These are phyloP conservation scores for Tetracentron sinense DNA, from an alignment of 164 flowering plant genomes.

Conservation along the genomic window DNA sequence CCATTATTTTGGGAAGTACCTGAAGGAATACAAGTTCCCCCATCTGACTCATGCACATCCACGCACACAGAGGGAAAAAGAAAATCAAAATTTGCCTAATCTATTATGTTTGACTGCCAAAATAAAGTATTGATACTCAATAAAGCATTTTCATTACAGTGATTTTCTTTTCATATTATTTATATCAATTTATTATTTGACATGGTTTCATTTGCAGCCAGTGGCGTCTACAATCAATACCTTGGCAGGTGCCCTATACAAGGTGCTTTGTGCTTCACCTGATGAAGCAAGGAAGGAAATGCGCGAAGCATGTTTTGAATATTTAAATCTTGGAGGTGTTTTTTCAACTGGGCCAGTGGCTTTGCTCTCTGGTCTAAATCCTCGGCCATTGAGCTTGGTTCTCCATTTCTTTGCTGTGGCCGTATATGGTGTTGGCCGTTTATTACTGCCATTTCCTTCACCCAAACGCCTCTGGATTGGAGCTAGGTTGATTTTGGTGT, in stretches of 20 bases:
- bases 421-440: constrained; percentile 77
- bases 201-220: constrained; percentile 50
- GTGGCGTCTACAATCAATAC: constrained; percentile 81
- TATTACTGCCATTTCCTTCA: constrained; percentile 81
- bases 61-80: too few relatives aligned
- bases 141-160: too few relatives aligned
- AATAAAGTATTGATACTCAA: too few relatives aligned
- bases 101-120: too few relatives aligned
- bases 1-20: too few relatives aligned
- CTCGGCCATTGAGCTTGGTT: constrained; percentile 84
- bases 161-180: too few relatives aligned
- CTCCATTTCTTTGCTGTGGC: constrained; percentile 95
- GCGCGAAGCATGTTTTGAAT: constrained; percentile 92
- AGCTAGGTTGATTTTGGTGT: constrained; percentile 69
- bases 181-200: too few relatives aligned
- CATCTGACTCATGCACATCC: too few relatives aligned
- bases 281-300: constrained; percentile 88
- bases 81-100: too few relatives aligned
- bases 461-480: constrained; percentile 82
- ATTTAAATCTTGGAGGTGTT: constrained; percentile 74
- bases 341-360: constrained; percentile 72
- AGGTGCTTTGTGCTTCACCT: constrained; percentile 76
- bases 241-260: constrained; percentile 73
- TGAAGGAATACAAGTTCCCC: too few relatives aligned
- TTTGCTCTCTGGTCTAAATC: constrained; percentile 83